phyloP scores from a whole-genome alignment of 179 eudicot genomes.

The Monotropa hypopitys region DNA sequence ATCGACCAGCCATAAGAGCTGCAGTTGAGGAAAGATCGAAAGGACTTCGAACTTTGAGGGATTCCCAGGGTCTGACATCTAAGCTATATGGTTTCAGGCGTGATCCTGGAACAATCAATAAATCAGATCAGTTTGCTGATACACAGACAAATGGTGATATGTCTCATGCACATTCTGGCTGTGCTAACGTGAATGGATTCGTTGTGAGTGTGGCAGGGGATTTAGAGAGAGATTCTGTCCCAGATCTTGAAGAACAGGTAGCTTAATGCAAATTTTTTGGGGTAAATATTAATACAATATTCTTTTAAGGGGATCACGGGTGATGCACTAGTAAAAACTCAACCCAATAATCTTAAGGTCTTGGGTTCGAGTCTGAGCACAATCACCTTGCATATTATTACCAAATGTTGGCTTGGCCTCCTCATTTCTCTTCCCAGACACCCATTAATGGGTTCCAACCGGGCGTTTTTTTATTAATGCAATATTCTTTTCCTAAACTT shows the following conservation, averaged over 20 bases:
- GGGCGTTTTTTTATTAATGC: no score
- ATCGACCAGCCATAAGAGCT: constrained; percentile 65
- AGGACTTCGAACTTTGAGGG: constrained; percentile 63
- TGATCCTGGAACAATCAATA: constrained; percentile 37
- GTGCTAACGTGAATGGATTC: constrained; percentile 41
- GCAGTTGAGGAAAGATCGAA: constrained; percentile 68
- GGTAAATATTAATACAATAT: no score
- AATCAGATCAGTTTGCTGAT: constrained; percentile 31
- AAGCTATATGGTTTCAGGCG: constrained; percentile 62
- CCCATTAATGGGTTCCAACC: no score
- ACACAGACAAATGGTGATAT: constrained; percentile 37
- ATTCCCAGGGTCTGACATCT: constrained; percentile 62
- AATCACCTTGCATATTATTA: no score
- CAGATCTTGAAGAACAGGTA: constrained; percentile 94
- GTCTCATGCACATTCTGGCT: constrained; percentile 31
- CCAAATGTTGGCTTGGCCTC: no score
- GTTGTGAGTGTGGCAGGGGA: constrained; percentile 27
- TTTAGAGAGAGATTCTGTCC: constrained; percentile 48
- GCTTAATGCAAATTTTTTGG: constrained; percentile 7
- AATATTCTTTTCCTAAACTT: not conserved
- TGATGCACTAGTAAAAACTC: no score
- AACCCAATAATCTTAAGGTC: no score
- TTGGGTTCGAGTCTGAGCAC: no score
- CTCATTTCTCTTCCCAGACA: no score
- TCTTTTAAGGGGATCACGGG: no score